Percentiles rank a stretch among this genome's conserved stretches.
Evolutionary conservation across 805 yeast genomes (phyloP).

Genomic region (Yarrowia yakushimensis): DNA sequence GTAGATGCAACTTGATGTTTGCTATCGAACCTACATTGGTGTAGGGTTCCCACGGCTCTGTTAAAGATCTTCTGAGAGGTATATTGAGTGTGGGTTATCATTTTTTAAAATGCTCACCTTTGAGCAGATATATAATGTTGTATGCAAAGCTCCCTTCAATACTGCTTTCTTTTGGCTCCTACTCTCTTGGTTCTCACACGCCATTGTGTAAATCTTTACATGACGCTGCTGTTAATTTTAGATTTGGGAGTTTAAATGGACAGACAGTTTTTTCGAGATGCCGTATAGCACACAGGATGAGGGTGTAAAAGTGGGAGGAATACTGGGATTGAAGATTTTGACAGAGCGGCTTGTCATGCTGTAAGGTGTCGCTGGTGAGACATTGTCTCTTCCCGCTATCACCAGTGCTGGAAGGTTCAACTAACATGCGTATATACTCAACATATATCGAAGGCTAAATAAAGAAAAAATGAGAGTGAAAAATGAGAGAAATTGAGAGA

Average conservation of each 20-base stretch:
- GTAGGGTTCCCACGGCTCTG: background rate
- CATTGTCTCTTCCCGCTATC: background rate
- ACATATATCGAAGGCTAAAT: slow-evolving; percentile 3
- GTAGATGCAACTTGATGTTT: slow-evolving; percentile 15
- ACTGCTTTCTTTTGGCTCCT: too few species aligned
- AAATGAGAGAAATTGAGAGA: too few species aligned
- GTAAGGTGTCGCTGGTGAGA: too few species aligned
- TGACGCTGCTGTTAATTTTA: background rate
- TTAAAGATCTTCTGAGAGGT: background rate
- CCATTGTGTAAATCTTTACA: background rate
- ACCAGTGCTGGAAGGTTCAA: background rate
- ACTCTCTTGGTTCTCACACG: too few species aligned
- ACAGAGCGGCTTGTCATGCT: too few species aligned
- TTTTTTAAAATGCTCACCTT: too few species aligned
- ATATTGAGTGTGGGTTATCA: too few species aligned
- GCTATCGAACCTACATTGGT: background rate
- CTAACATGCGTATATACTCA: slow-evolving; percentile 12
- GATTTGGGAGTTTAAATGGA: background rate
- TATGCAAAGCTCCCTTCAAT: too few species aligned
- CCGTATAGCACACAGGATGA: background rate
- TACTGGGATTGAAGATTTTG: background rate
- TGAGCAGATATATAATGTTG: too few species aligned
- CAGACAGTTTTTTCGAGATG: background rate
- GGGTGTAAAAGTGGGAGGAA: too few species aligned
- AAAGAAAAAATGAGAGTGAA: background rate